Conservation (phyloP, 2,329 filamentous ascomycete species). For the Didymella lethalis region DNA sequence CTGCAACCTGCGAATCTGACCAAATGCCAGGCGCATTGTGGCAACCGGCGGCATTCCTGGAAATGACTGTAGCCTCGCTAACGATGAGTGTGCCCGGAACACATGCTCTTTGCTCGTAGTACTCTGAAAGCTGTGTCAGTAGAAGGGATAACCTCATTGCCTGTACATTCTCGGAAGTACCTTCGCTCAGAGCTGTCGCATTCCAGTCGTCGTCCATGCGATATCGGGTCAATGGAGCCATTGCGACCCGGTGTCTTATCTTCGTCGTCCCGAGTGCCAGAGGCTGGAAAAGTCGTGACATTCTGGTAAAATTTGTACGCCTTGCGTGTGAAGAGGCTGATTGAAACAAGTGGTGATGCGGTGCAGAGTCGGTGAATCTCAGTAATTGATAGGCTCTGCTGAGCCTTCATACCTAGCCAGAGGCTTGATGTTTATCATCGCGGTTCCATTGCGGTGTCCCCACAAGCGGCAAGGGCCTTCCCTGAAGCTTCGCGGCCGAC, state of each 20-base stretch:
- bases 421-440: background rate
- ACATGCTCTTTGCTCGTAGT: slow-evolving; percentile 62
- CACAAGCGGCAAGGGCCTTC: background rate
- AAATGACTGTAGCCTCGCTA: slow-evolving; percentile 63
- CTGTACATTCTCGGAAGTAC: background rate
- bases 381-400: too few relatives aligned
- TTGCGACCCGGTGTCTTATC: slow-evolving; percentile 44
- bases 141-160: background rate
- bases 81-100: slow-evolving; percentile 64
- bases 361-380: background rate
- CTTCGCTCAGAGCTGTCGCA: slow-evolving; percentile 37
- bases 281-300: slow-evolving; percentile 44
- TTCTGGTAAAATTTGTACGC: background rate
- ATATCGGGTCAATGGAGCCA: slow-evolving; percentile 50
- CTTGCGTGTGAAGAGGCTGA: background rate
- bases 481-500: background rate
- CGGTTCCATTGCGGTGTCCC: background rate
- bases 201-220: slow-evolving; percentile 55
- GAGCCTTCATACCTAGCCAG: background rate
- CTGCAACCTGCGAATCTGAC: slow-evolving; percentile 53
- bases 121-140: slow-evolving; percentile 34
- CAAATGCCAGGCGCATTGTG: slow-evolving; percentile 65
- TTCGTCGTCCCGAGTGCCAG: slow-evolving; percentile 39
- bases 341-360: background rate
- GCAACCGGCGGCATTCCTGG: slow-evolving; percentile 54